These are phyloP conservation scores for Podospora pseudopauciseta DNA, from an alignment of 495 filamentous ascomycete species.

Conservation along the genomic window DNA sequence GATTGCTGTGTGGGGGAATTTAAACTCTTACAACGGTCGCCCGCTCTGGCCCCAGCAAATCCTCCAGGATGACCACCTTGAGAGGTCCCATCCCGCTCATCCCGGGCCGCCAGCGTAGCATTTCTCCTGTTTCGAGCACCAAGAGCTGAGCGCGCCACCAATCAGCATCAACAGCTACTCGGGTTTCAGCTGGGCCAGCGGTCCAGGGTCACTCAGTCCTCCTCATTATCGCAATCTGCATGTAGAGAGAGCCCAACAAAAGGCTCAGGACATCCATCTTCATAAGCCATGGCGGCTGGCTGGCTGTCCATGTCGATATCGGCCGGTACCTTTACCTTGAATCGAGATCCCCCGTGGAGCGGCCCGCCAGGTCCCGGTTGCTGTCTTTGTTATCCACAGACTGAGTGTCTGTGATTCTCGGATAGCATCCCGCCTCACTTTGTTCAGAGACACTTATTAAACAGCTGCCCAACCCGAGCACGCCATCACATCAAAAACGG, in stretches of 20 bases:
- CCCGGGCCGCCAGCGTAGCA: constrained; percentile 23
- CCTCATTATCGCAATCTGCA: constrained; percentile 9
- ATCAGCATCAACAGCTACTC: constrained; percentile 19
- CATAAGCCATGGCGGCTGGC: not conserved
- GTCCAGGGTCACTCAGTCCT: constrained; percentile 15
- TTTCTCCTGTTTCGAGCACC: constrained; percentile 26
- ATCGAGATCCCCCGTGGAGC: not conserved
- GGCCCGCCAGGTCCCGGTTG: not conserved
- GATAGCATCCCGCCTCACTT: not conserved
- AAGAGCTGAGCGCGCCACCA: constrained; percentile 21
- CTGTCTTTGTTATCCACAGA: not conserved
- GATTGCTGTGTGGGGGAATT: constrained; percentile 3
- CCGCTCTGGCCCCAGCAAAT: constrained; percentile 3
- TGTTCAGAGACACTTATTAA: not conserved
- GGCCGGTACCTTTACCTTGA: not conserved
- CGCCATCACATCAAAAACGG: constrained; percentile 4
- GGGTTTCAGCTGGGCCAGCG: constrained; percentile 11
- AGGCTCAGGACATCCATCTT: not conserved
- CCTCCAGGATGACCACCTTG: not conserved
- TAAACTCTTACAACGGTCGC: constrained; percentile 10
- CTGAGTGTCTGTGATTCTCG: not conserved
- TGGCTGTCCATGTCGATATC: not conserved
- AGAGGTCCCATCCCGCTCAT: not conserved
- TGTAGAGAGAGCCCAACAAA: not conserved
- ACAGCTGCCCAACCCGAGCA: not conserved